Percentiles rank a stretch among this genome's conserved stretches.
These are phyloP conservation scores for Glycyrrhiza uralensis DNA, from an alignment of 306 rosid species.

Conservation along the genomic window DNA sequence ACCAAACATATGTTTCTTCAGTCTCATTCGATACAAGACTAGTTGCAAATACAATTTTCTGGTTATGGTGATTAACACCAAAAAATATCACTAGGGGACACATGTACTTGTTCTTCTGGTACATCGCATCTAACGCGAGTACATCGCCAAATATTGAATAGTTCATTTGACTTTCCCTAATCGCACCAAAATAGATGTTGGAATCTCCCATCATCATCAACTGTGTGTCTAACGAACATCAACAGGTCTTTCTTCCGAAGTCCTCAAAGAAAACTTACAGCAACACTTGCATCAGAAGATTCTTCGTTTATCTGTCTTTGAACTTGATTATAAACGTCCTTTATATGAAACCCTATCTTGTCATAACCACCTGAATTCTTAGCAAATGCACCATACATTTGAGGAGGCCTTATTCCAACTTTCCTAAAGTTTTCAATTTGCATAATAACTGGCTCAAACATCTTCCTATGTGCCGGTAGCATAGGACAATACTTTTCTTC, in stretches of 20 bases:
- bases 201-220: neutral
- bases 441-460: neutral
- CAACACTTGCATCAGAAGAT: neutral
- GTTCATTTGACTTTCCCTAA: neutral
- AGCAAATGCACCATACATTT: neutral
- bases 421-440: neutral
- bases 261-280: neutral
- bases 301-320: neutral
- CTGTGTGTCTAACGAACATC: neutral
- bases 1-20: neutral
- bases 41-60: neutral
- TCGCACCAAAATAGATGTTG: neutral
- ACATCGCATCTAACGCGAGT: neutral
- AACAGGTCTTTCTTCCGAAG: neutral
- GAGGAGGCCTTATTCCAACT: neutral
- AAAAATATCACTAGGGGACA: neutral
- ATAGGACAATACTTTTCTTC: too few species aligned
- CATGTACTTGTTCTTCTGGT: neutral
- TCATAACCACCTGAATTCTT: neutral
- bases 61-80: neutral
- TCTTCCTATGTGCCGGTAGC: too few species aligned
- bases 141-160: neutral
- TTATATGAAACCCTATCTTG: neutral
- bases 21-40: neutral
- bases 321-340: neutral